A percentile compares a stretch with the other conserved stretches of the same genome.
Conservation (phyloP, 345 rosid genomes). For the Hypericum androsaemum region DNA sequence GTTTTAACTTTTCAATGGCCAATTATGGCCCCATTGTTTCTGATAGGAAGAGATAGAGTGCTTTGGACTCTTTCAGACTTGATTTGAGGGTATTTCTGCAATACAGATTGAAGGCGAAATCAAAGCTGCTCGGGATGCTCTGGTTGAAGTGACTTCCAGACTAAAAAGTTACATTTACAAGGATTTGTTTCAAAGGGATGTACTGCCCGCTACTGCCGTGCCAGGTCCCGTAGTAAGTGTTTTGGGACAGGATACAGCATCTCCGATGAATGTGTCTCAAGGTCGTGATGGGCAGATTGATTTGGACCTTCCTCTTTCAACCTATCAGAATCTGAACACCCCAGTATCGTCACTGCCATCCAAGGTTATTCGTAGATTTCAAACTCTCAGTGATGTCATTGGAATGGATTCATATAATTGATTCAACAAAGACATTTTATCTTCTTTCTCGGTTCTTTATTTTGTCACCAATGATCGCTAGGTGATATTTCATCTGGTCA, state of each 20-base stretch:
- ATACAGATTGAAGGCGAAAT: conserved; percentile 89
- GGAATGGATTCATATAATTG: no score
- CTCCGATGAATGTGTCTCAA: conserved; percentile 35
- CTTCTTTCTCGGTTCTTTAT: no score
- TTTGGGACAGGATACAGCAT: conserved; percentile 42
- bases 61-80: no score
- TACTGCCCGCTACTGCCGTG: conserved; percentile 38
- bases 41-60: no score
- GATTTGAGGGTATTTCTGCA: no score
- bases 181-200: conserved; percentile 55
- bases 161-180: conserved; percentile 59
- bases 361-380: conserved; percentile 39
- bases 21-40: no score
- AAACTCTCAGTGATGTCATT: no score
- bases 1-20: no score
- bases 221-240: conserved; percentile 36
- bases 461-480: no score
- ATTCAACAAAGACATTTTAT: no score
- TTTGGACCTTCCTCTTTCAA: conserved; percentile 24
- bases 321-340: conserved; percentile 30
- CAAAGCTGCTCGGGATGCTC: conserved; percentile 82
- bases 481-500: no score
- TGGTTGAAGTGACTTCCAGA: conserved; percentile 74
- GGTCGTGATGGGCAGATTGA: conserved; percentile 39
- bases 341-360: conserved; percentile 25